These are phyloP conservation scores for Exophiala dermatitidis DNA, from an alignment of 2,329 filamentous ascomycete species.

Conservation along the genomic window DNA sequence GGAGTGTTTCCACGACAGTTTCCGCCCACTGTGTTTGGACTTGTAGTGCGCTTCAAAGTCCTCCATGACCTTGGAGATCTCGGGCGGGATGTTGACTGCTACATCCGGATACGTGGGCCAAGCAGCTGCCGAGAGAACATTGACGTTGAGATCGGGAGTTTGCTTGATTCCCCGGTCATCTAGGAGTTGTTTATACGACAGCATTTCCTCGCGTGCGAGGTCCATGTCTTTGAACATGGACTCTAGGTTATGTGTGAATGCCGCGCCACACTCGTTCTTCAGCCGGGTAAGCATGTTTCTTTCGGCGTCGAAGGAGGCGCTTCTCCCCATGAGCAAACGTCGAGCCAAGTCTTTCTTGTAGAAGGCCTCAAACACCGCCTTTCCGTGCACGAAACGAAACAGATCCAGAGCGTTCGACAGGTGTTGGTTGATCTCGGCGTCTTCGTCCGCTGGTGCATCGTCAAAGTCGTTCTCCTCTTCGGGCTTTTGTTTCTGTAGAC, in stretches of 20 bases:
- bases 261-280: conserved; percentile 85
- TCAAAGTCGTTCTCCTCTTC: conserved; percentile 56
- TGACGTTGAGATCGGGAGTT: conserved; percentile 69
- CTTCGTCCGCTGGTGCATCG: conserved; percentile 51
- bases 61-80: conserved; percentile 68
- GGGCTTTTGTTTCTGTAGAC: conserved; percentile 53
- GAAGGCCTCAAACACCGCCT: conserved; percentile 96
- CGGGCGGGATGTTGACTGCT: conserved; percentile 63
- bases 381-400: conserved; percentile 94
- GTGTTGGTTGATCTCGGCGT: conserved; percentile 83
- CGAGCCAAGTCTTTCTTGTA: conserved; percentile 97
- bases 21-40: conserved; percentile 78
- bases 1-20: conserved; percentile 84
- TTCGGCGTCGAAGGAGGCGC: conserved; percentile 90
- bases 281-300: conserved; percentile 89
- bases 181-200: conserved; percentile 67
- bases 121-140: conserved; percentile 79
- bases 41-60: conserved; percentile 83
- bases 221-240: conserved; percentile 99
- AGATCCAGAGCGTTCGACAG: conserved; percentile 88
- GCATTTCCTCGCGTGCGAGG: conserved; percentile 84
- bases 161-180: conserved; percentile 53
- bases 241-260: conserved; percentile 94
- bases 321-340: conserved; percentile 81
- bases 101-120: conserved; percentile 89